A percentile compares a stretch with the other conserved stretches of the same genome.
Conservation (phyloP, 176 grass and related monocot species). For the Juncus effusus region DNA sequence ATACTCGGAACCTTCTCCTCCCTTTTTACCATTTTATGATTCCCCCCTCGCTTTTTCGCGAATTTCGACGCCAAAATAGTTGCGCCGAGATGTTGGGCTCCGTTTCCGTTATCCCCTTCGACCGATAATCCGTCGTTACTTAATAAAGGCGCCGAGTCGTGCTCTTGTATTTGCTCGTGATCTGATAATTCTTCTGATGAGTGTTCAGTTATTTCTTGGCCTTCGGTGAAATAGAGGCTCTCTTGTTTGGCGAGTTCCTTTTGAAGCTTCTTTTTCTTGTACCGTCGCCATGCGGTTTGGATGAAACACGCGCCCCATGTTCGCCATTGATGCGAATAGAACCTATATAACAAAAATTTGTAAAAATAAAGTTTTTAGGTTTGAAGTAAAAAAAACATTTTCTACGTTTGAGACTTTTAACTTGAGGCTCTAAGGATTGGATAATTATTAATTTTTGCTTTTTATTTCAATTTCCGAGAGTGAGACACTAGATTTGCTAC, state of each 20-base stretch:
- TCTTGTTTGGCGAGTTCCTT: conserved; percentile 75
- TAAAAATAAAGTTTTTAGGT: no score
- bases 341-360: conserved; percentile 23
- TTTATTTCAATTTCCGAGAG: no score
- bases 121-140: not conserved
- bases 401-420: not conserved
- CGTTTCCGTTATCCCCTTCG: conserved; percentile 12
- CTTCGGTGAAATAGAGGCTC: conserved; percentile 29
- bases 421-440: no score
- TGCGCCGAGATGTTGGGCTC: conserved; percentile 36
- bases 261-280: conserved; percentile 72
- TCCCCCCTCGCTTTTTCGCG: conserved; percentile 57
- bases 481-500: no score
- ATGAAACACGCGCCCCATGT: conserved; percentile 88
- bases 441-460: not conserved
- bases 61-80: conserved; percentile 79
- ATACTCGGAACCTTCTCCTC: conserved; percentile 42
- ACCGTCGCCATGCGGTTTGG: conserved; percentile 68
- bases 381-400: conserved; percentile 1
- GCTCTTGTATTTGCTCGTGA: not conserved
- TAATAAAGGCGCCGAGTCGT: conserved; percentile 44
- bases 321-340: conserved; percentile 95
- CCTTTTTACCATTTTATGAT: conserved; percentile 25
- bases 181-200: not conserved
- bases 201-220: conserved; percentile 11